Evolutionary conservation across 495 filamentous ascomycete genomes (phyloP).

Genomic region (Bryoglossum gracile): DNA sequence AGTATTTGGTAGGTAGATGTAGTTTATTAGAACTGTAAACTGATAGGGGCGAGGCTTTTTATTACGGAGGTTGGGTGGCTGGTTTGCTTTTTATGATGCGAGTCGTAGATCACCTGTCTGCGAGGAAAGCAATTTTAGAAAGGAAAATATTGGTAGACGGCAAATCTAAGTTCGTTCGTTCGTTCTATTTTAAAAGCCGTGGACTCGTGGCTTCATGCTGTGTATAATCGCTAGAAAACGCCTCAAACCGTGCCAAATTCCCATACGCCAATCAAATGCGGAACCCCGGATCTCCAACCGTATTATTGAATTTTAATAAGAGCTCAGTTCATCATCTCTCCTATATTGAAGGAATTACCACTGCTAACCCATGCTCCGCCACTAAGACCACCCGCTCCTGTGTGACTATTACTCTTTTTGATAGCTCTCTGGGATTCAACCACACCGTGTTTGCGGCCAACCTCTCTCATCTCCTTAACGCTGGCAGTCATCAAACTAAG

Average conservation of each 20-base stretch:
- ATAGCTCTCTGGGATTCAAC: constrained; percentile 43
- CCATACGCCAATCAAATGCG: constrained; percentile 17
- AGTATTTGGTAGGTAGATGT: too few relatives aligned
- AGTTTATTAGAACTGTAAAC: too few relatives aligned
- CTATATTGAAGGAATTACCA: constrained; percentile 1
- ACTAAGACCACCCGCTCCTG: not conserved
- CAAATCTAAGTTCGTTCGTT: not conserved
- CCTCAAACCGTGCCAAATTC: not conserved
- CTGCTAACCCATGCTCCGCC: too few relatives aligned
- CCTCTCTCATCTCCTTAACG: constrained; percentile 55
- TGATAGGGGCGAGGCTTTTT: too few relatives aligned
- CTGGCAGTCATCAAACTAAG: constrained; percentile 61
- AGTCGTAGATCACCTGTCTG: constrained; percentile 12
- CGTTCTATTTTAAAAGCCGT: too few relatives aligned
- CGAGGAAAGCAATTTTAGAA: constrained; percentile 11
- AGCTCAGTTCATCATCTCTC: too few relatives aligned
- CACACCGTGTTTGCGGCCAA: constrained; percentile 64
- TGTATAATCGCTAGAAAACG: constrained; percentile 12
- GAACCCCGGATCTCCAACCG: not conserved
- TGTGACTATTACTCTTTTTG: constrained; percentile 6
- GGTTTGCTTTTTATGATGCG: constrained; percentile 3
- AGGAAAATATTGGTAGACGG: not conserved
- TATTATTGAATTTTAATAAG: too few relatives aligned
- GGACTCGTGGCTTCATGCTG: not conserved
- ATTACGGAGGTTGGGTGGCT: too few relatives aligned